Evolutionary conservation across 208 protist genomes (phyloP).

Genomic region (Leishmania turanica): DNA sequence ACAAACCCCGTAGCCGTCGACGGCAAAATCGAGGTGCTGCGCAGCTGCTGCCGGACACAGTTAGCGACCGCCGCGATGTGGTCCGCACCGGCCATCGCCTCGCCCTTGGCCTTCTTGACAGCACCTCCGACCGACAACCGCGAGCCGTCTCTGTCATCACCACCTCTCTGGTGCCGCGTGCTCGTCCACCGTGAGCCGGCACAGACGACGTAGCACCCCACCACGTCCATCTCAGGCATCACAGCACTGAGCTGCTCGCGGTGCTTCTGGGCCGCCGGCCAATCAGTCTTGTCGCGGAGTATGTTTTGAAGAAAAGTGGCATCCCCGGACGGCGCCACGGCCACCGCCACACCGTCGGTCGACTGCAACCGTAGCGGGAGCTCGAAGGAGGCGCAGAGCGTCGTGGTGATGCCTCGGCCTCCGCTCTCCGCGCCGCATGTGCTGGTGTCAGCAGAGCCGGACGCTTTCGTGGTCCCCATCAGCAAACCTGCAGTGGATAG

Average conservation of each 20-base stretch:
- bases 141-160: background rate
- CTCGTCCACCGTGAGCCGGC: slow-evolving; percentile 4
- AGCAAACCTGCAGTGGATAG: slow-evolving; percentile 6
- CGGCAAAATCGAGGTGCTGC: slow-evolving; percentile 5
- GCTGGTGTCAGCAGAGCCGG: background rate
- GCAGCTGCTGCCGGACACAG: slow-evolving; percentile 14
- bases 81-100: slow-evolving; percentile 13
- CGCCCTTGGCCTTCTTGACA: slow-evolving; percentile 3
- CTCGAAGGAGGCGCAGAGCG: slow-evolving; percentile 58
- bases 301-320: background rate
- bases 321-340: background rate
- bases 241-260: slow-evolving; percentile 48
- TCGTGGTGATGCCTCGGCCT: slow-evolving; percentile 23
- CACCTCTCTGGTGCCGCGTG: background rate
- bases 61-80: slow-evolving; percentile 38
- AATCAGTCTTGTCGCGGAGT: slow-evolving; percentile 36
- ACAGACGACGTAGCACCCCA: slow-evolving; percentile 75
- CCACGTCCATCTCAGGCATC: slow-evolving; percentile 47
- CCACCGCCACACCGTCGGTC: background rate
- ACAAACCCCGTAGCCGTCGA: slow-evolving; percentile 6
- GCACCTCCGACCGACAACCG: background rate
- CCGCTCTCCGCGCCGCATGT: background rate
- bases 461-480: slow-evolving; percentile 18
- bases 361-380: slow-evolving; percentile 16
- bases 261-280: slow-evolving; percentile 35